A percentile compares a stretch with the other conserved stretches of the same genome.
phyloP scores from a whole-genome alignment of 257 asterid genomes.

The Solanum tarijense region DNA sequence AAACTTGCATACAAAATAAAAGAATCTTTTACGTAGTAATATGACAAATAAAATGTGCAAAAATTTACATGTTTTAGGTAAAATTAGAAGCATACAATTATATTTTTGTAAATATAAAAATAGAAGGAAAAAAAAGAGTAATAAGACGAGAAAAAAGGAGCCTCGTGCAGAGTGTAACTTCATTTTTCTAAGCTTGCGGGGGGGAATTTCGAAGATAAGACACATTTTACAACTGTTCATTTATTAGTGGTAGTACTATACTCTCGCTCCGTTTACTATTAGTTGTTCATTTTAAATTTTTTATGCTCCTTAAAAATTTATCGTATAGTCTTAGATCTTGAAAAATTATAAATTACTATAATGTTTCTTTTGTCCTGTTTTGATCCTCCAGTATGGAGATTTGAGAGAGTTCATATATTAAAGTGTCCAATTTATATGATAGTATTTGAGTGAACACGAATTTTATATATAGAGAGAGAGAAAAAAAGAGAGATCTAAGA shows the following conservation, averaged over 20 bases:
- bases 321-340: background rate
- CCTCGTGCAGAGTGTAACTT: slow-evolving; percentile 27
- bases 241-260: background rate
- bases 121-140: background rate
- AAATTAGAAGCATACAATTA: slow-evolving; percentile 1
- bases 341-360: background rate
- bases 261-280: background rate
- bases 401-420: background rate
- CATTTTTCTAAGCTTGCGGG: slow-evolving; percentile 23
- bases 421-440: background rate
- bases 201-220: slow-evolving; percentile 5
- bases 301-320: background rate
- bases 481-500: background rate
- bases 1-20: background rate
- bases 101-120: background rate
- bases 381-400: background rate
- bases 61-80: background rate
- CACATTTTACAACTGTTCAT: background rate
- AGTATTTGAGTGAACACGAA: background rate
- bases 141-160: slow-evolving; percentile 12
- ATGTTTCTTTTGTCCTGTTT: background rate
- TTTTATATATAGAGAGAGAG: too few relatives aligned
- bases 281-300: background rate
- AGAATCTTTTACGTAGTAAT: background rate
- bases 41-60: background rate